phyloP scores from a whole-genome alignment of 2,329 filamentous ascomycete species.

The Aspergillus ibericus region DNA sequence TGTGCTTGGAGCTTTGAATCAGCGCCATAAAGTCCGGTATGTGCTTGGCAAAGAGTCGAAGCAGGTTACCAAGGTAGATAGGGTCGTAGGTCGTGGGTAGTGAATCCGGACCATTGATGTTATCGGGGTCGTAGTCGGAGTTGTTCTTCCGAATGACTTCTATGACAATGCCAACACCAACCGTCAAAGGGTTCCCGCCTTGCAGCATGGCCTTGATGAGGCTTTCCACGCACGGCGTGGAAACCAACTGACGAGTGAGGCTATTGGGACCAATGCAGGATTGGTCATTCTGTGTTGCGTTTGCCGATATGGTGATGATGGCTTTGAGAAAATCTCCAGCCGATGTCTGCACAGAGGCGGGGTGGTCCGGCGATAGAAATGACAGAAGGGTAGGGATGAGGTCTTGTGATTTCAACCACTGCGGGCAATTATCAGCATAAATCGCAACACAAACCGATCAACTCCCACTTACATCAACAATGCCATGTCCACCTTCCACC shows the following conservation, averaged over 20 bases:
- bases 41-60: slow-evolving; percentile 84
- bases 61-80: slow-evolving; percentile 88
- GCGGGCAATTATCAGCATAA: slow-evolving; percentile 5
- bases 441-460: neutral
- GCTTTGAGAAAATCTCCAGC: slow-evolving; percentile 97
- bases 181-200: slow-evolving; percentile 90
- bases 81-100: slow-evolving; percentile 83
- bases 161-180: slow-evolving; percentile 95
- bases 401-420: slow-evolving; percentile 91
- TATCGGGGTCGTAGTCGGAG: slow-evolving; percentile 95
- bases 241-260: slow-evolving; percentile 90
- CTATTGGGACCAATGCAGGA: slow-evolving; percentile 99
- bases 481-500: slow-evolving; percentile 83
- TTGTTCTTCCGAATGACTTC: slow-evolving; percentile 99
- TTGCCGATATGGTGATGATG: slow-evolving; percentile 97
- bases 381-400: slow-evolving; percentile 84
- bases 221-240: slow-evolving; percentile 74
- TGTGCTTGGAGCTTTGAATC: slow-evolving; percentile 71
- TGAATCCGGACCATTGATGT: slow-evolving; percentile 75
- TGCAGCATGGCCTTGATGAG: slow-evolving; percentile 90
- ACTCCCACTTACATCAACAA: slow-evolving; percentile 72
- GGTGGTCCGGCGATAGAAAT: slow-evolving; percentile 81
- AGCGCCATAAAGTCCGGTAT: slow-evolving; percentile 93
- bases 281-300: slow-evolving; percentile 95
- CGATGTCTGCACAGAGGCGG: slow-evolving; percentile 89